These are phyloP conservation scores for Letharia lupina DNA, from an alignment of 495 filamentous ascomycete species.

Conservation along the genomic window DNA sequence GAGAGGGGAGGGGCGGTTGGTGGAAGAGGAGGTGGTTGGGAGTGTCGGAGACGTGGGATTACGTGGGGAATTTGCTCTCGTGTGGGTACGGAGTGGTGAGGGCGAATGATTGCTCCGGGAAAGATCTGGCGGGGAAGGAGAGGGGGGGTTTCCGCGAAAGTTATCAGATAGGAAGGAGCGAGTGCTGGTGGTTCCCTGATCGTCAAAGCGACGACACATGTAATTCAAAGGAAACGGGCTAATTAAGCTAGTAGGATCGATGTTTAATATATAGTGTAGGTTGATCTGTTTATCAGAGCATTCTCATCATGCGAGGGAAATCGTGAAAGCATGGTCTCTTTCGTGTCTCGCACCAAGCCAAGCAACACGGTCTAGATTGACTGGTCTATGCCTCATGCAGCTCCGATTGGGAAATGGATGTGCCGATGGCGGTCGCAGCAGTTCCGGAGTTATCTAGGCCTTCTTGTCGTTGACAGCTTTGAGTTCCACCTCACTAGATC, in stretches of 20 bases:
- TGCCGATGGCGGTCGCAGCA: background rate
- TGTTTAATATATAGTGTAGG: background rate
- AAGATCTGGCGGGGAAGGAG: too few species aligned
- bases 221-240: background rate
- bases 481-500: slow-evolving; percentile 39
- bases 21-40: background rate
- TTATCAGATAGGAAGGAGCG: background rate
- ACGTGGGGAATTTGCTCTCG: background rate
- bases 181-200: background rate
- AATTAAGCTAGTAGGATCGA: too few species aligned
- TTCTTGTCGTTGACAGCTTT: slow-evolving; percentile 36
- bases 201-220: background rate
- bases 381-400: background rate
- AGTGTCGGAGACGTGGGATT: background rate
- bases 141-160: background rate
- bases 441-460: slow-evolving; percentile 14
- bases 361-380: background rate
- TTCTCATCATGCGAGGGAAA: background rate
- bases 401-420: background rate
- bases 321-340: slow-evolving; percentile 10
- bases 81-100: background rate
- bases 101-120: background rate
- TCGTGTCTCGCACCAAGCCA: background rate
- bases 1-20: background rate
- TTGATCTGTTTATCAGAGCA: background rate